Evolutionary conservation across 2,329 filamentous ascomycete species (phyloP).

Genomic region (Fusarium sp.): DNA sequence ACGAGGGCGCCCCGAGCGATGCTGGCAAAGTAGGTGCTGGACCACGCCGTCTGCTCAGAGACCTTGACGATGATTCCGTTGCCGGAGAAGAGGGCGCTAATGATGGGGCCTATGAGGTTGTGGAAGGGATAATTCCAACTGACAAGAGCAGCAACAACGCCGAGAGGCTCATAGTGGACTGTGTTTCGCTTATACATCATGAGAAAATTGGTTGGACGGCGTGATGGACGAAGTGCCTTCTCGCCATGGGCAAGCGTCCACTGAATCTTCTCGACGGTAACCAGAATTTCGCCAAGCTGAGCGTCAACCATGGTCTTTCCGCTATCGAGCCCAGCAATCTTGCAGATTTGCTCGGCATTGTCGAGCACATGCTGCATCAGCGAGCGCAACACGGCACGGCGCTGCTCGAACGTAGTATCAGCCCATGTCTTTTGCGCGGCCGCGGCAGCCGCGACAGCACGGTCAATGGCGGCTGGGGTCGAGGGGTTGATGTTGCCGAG

Average conservation of each 20-base stretch:
- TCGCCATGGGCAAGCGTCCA: constrained; percentile 97
- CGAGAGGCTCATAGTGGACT: constrained; percentile 91
- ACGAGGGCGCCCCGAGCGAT: constrained; percentile 85
- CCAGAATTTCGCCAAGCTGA: constrained; percentile 92
- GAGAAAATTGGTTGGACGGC: constrained; percentile 88
- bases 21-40: constrained; percentile 83
- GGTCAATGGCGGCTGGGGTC: constrained; percentile 83
- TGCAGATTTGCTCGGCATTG: constrained; percentile 89
- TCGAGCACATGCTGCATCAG: constrained; percentile 88
- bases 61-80: constrained; percentile 95
- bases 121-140: constrained; percentile 99
- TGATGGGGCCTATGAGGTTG: constrained; percentile 92
- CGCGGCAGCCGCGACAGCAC: constrained; percentile 80
- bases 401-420: constrained; percentile 81
- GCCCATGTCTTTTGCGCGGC: constrained; percentile 85
- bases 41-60: constrained; percentile 97
- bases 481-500: constrained; percentile 85
- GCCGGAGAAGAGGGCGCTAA: constrained; percentile 90
- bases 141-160: constrained; percentile 92
- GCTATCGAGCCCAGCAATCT: constrained; percentile 89
- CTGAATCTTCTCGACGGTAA: constrained; percentile 92
- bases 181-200: constrained; percentile 97
- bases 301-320: constrained; percentile 98
- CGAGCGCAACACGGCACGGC: constrained; percentile 84
- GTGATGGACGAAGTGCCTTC: constrained; percentile 79